Base-by-base conservation (phyloP, 805 yeast genomes). In the Clavispora carvajalis region DNA sequence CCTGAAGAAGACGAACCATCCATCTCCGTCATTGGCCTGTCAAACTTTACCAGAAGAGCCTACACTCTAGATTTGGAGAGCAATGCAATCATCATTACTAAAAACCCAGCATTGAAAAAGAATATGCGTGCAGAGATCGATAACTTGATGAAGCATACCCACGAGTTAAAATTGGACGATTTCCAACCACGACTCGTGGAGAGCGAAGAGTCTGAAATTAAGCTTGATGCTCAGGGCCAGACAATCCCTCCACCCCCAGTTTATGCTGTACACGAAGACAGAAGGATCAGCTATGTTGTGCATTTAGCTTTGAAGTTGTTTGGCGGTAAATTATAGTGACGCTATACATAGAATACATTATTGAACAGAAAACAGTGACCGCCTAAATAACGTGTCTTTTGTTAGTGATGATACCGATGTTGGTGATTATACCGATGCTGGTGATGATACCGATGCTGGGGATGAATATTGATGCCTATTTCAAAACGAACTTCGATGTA, bases 11-110 rank as follows among this genome's bases (percentile, higher is more conserved):
- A 51, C 0, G 54, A 57, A 10, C 96, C 97, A 1, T 72, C 82
- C 15, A 63, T 87, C 10, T 86, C 96, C 0, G 78, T 90, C 6
- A 73, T 93, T 37, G 99, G 99, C 0, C 86, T 96, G 1, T 88
- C 97, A 0, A 93, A 93, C 59, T 93, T 89, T 60, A 93, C 99
- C 0, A 77, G 83, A 47, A 72, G 99, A 45, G 90, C 97, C 0
- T 91, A 91, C 55, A 73, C 83, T 3, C 76, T 83, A 43, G 99
- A 93, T 60, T 69, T 93, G 42, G 99, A 93, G 63, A 75, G 91
- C 7, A 91, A 93, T 56, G 95, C 90, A 0, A 67, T 93, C 1
- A 60, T 91, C 1, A 63, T 89, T 11, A 90, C 97, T 1, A 74
- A 69, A 39, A 90, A 86, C 57, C 63, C 69, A 13, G 67, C 63